These are phyloP conservation scores for Colletotrichum orchidophilum DNA, from an alignment of 2,329 filamentous ascomycete genomes.

Conservation along the genomic window DNA sequence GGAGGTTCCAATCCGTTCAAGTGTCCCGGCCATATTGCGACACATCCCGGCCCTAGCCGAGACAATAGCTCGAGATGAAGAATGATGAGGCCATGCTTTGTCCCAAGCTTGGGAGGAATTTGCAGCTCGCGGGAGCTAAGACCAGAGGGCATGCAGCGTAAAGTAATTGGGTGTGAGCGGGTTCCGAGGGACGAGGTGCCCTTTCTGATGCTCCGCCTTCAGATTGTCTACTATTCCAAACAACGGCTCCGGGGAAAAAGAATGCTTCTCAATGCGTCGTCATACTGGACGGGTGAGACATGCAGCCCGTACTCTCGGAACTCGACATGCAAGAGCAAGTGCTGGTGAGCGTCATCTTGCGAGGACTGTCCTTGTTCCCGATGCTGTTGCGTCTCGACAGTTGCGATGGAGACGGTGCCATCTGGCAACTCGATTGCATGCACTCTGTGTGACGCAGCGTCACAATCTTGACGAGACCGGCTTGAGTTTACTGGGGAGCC, in stretches of 20 bases:
- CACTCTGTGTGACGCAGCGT: neutral
- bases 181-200: neutral
- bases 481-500: neutral
- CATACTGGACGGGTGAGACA: neutral
- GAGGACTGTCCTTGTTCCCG: neutral
- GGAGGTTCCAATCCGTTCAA: neutral
- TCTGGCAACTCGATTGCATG: neutral
- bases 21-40: constrained; percentile 1
- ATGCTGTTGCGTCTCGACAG: constrained; percentile 1
- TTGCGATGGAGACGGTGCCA: constrained; percentile 2
- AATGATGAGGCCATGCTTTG: constrained; percentile 8
- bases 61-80: constrained; percentile 19
- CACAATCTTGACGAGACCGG: neutral
- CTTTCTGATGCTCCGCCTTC: neutral
- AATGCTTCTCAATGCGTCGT: neutral
- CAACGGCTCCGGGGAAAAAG: neutral
- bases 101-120: constrained; percentile 4
- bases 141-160: neutral
- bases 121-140: neutral
- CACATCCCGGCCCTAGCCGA: constrained; percentile 13
- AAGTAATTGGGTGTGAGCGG: neutral
- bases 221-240: neutral
- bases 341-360: neutral
- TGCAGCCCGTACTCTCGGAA: neutral
- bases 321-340: constrained; percentile 7